Evolutionary conservation across 192 early-diverging fungal species (phyloP), one percentile per base, ranked within the genome.

Genomic region (Coemansia sp.): DNA sequence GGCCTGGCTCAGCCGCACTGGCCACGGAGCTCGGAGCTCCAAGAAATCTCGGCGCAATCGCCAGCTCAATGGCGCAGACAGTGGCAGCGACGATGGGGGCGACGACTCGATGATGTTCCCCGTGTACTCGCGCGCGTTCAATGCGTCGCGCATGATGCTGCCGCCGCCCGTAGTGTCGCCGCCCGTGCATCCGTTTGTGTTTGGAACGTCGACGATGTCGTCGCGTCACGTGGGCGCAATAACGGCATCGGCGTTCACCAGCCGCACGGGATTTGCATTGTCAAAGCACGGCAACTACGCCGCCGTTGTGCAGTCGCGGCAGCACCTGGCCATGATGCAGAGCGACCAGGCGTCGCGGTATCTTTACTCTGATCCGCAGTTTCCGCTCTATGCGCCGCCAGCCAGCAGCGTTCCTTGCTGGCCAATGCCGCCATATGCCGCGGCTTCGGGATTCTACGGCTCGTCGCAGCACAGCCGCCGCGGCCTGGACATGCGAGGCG

Each of bases 261-360:
- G 62, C 19, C 42, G 32, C n/a, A 35, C 53, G 7, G 76, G 70
- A 28, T 80, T 80, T 63, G 65, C 73, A 26, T 38, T 80, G 69
- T 70, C 77, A 16, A 63, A 60, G n/a, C 66, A 75, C 42, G 77
- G 72, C 26, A 74, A 80, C 66, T 75, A 80, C 38, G 77, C 73
- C n/a, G 68, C 77, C 14, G 55, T 80, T 6, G 59, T 67, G 44
- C 77, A 71, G 72, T 80, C 77, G 16, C 68, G 72, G 3, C 73
- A 72, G 62, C 77, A 80, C n/a, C 38, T 80, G 64, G 77, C 71
- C 6, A 57, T 78, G 64, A 68, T 68, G 35, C 64, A 63, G 17
- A 61, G 30, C 52, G 72, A 74, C 21, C 63, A 57, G 14, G 37
- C 64, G 21, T 66, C 67, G 16, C 64, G 77, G 40, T 71, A 74